Evolutionary conservation across 1,284 basidiomycete genomes (phyloP), one percentile per base, ranked within the genome.

Genomic region (Butyriboletus appendiculatus): DNA sequence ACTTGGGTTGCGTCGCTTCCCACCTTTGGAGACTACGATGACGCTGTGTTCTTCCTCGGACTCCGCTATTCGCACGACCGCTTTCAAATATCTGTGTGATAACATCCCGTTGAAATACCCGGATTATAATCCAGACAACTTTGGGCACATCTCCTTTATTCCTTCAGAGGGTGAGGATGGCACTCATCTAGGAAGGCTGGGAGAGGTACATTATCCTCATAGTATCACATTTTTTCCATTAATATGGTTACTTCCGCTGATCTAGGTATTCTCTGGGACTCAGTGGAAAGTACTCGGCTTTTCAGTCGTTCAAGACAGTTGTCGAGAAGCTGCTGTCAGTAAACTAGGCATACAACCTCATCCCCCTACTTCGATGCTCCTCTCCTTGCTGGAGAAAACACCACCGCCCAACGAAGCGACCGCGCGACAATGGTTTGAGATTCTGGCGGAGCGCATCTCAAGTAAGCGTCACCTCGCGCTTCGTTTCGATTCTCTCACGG

Each of bases 251-350:
- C 24, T 26, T 28, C 2, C 16, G 4, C 15, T 5, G 26, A 42
- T 45, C 18, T 51, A 96, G 84, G 90, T 93, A 0, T 96, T 88
- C 65, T 83, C 84, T 4, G 85, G 85, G 52, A 66, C 77, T 0
- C 83, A 86, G 37, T 95, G 90, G 78, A 80, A 84, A 1, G 72
- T 78, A 0, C 79, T 98, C 39, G 93, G 92, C 0, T 97, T 96
- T 66, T 71, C 85, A 5, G 77, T 91, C 11, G 74, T 89, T 5
- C 74, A 85, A 43, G 78, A 85, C 2, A 73, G 71, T 18, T 73
- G 85, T 45, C 78, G 80, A n/a, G 75, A 81, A n/a, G 82, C 86
- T 45, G 81, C 82, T 1, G 61, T 79, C 6, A 66, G 72, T 18
- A 94, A 94, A 67, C 77, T 99, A 45, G 85, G 88, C 55, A 75